Evolutionary conservation across 2,329 filamentous ascomycete genomes (phyloP).

Genomic region (Akanthomyces uredinophilus): DNA sequence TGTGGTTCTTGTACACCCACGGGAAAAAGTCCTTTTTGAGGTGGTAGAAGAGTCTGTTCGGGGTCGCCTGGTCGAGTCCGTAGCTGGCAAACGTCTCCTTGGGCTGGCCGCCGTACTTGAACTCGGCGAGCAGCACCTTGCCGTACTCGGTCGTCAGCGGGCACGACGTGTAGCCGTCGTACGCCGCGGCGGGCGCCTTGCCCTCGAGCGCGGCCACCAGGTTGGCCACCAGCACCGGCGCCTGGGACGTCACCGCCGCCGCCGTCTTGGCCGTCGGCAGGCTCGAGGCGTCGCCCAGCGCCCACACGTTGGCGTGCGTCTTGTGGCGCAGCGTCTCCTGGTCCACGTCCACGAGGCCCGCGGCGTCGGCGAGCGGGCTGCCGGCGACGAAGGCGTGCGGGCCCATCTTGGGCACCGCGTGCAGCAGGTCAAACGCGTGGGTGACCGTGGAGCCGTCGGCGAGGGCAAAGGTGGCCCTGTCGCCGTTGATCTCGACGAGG

Average conservation of each 20-base stretch:
- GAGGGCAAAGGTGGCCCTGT: conserved; percentile 45
- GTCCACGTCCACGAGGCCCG: conserved; percentile 55
- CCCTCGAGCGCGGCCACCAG: conserved; percentile 41
- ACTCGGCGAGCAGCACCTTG: conserved; percentile 60
- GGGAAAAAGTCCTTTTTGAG: conserved; percentile 65
- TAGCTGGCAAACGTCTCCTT: conserved; percentile 57
- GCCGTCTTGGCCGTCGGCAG: conserved; percentile 54
- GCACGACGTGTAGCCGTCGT: conserved; percentile 54
- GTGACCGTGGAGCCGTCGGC: conserved; percentile 32
- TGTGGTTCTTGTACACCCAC: conserved; percentile 56
- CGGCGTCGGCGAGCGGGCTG: conserved; percentile 48
- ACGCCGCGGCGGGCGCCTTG: conserved; percentile 33
- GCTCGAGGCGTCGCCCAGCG: conserved; percentile 53
- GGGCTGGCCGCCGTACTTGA: conserved; percentile 58
- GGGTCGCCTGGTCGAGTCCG: conserved; percentile 52
- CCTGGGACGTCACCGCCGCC: conserved; percentile 47
- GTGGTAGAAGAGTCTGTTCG: conserved; percentile 54
- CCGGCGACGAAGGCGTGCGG: conserved; percentile 49
- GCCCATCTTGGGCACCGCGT: conserved; percentile 55
- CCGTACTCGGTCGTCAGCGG: conserved; percentile 52
- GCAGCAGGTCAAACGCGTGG: conserved; percentile 48
- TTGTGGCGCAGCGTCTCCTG: conserved; percentile 47
- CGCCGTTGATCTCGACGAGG: conserved; percentile 47
- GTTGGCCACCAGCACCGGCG: conserved; percentile 47
- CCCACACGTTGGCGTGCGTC: conserved; percentile 54